phyloP scores from a whole-genome alignment of 1,139 yeast genomes.

The Blastobotrys capitulatus region DNA sequence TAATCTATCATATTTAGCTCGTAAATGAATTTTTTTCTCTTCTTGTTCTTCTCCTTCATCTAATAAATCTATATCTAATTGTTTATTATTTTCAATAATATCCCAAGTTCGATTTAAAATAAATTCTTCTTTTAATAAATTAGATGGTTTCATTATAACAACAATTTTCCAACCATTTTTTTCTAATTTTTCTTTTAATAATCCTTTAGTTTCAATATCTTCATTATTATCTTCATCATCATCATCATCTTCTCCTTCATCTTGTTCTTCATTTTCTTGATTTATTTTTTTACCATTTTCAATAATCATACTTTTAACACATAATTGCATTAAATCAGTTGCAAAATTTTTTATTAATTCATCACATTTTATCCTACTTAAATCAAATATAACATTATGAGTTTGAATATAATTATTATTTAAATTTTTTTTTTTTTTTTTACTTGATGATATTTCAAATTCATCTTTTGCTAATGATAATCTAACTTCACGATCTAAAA shows the following conservation, averaged over 20 bases:
- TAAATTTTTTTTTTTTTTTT: neutral
- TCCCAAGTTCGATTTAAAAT: constrained; percentile 5
- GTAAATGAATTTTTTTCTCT: constrained; percentile 2
- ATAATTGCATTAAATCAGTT: neutral
- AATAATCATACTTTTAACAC: neutral
- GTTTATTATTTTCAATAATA: neutral
- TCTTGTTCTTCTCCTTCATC: neutral
- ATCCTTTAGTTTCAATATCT: neutral
- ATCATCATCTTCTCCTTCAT: neutral
- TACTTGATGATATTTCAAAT: neutral
- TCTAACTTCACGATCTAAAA: constrained; percentile 4
- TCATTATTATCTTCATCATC: neutral
- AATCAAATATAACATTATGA: constrained; percentile 1
- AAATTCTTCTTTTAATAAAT: neutral
- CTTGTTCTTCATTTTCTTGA: neutral
- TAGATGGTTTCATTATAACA: neutral
- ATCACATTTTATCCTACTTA: neutral
- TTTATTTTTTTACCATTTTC: neutral
- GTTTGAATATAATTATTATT: neutral
- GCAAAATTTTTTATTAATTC: neutral
- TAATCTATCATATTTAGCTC: constrained; percentile 1
- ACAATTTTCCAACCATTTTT: constrained; percentile 4
- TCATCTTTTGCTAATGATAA: neutral
- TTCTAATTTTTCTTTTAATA: neutral
- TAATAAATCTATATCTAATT: neutral